A percentile compares a stretch with the other conserved stretches of the same genome.
Conservation (phyloP, 2,329 filamentous ascomycete genomes). For the Sporothrix brunneoviolacea region DNA sequence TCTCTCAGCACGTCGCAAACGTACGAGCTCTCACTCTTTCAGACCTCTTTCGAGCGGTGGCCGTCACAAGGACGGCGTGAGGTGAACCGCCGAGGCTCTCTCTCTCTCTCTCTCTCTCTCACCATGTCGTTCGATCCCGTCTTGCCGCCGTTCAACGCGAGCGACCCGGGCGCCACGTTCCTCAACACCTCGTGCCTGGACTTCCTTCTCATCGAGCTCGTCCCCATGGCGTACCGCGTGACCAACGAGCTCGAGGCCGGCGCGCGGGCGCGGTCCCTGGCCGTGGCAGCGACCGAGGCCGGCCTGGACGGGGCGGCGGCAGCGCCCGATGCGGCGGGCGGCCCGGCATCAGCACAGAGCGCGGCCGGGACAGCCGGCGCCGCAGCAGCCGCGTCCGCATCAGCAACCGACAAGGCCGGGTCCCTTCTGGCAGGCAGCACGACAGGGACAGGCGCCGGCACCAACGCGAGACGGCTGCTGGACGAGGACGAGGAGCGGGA, state of each 20-base stretch:
- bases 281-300: slow-evolving; percentile 23
- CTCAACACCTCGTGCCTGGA: slow-evolving; percentile 83
- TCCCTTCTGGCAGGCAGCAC: not conserved
- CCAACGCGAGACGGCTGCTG: slow-evolving; percentile 25
- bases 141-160: slow-evolving; percentile 61
- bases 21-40: too few species aligned
- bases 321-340: slow-evolving; percentile 10
- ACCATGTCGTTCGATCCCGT: slow-evolving; percentile 68
- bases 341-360: slow-evolving; percentile 7
- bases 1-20: too few species aligned
- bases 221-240: slow-evolving; percentile 86
- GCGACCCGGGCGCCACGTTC: slow-evolving; percentile 67
- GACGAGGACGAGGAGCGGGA: slow-evolving; percentile 81
- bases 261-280: slow-evolving; percentile 31
- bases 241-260: slow-evolving; percentile 60
- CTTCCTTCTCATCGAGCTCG: slow-evolving; percentile 91
- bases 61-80: too few species aligned
- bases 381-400: too few species aligned
- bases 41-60: too few species aligned
- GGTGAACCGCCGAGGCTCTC: not conserved
- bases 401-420: slow-evolving; percentile 8
- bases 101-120: not conserved
- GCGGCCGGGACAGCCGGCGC: not conserved
- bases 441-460: slow-evolving; percentile 4
- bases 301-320: not conserved